Evolutionary conservation across 306 rosid genomes (phyloP), one percentile per base, ranked within the genome.

Genomic region (Sophora flavescens): DNA sequence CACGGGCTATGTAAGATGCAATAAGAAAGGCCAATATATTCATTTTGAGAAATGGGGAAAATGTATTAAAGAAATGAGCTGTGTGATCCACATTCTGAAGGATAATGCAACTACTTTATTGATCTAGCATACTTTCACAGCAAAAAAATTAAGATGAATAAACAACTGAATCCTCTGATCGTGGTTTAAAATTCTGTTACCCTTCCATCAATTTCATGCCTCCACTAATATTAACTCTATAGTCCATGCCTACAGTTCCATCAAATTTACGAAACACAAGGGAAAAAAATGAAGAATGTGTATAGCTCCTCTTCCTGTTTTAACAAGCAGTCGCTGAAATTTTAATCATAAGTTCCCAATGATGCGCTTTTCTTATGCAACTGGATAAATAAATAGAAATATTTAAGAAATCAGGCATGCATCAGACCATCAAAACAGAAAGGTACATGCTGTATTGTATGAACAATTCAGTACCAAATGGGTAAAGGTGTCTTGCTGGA

Each of bases 401-500:
- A 3, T 75, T 63, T 50, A 39, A 64, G 44, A 67, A 22, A 74
- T 38, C 58, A 33, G 64, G 58, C n/a, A 51, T 15, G 16, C 42
- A 57, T 45, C 70, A 56, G 10, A 66, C 36, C 36, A 66, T 63
- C 75, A 67, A 48, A 74, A 67, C 45, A 50, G 26, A 47, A 30
- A 6, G 10, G 8, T 14, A 13, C 6, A 1, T 47, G 47, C 57
- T 69, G 14, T 15, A 32, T 58, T 44, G 14, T 6, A 48, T 48
- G 28, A 54, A 35, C 58, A 39, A 10, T 39, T 67, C 3, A 22
- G 22, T 28, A 44, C 7, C 50, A 64, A 9, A 36, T 35, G 3
- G 41, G n/a, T 59, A 26, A 81, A 65, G 41, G 50, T 33, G 70
- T 70, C 79, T 42, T 14, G 48, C 72, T 9, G 44, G 45, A 53